These are phyloP conservation scores for Fusarium poae DNA, from an alignment of 2,329 filamentous ascomycete genomes.

Conservation along the genomic window DNA sequence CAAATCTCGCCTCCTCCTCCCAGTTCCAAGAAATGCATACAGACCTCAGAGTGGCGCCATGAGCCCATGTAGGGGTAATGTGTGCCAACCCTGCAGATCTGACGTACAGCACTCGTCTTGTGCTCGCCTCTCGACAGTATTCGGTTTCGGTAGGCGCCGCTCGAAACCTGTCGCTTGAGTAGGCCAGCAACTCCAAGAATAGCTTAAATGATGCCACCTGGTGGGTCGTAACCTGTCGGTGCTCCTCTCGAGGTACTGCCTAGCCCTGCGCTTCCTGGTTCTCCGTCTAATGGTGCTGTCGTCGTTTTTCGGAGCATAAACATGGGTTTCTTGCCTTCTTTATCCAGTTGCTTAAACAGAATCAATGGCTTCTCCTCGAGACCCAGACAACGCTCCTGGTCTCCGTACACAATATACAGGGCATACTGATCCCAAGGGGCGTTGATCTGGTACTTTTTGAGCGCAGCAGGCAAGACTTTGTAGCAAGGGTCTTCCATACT, in stretches of 20 bases:
- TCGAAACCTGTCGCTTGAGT: constrained; percentile 12
- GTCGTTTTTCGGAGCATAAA: constrained; percentile 90
- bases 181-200: constrained; percentile 1
- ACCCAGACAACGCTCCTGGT: constrained; percentile 93
- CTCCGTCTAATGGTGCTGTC: constrained; percentile 65
- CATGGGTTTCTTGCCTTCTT: constrained; percentile 98
- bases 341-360: constrained; percentile 96
- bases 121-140: constrained; percentile 20
- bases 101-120: constrained; percentile 37
- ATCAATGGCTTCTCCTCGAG: constrained; percentile 95
- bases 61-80: constrained; percentile 32
- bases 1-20: constrained; percentile 23
- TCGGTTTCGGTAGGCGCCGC: constrained; percentile 44
- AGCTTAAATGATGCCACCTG: constrained; percentile 69
- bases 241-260: constrained; percentile 60
- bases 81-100: constrained; percentile 31
- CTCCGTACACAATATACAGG: constrained; percentile 98
- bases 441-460: constrained; percentile 99
- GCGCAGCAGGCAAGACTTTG: constrained; percentile 93
- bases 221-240: constrained; percentile 66
- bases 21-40: constrained; percentile 36
- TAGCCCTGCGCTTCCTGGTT: constrained; percentile 67
- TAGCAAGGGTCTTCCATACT: constrained; percentile 98
- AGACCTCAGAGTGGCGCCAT: constrained; percentile 27
- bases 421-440: constrained; percentile 98